Evolutionary conservation across 1,284 basidiomycete species (phyloP), one percentile per base, ranked within the genome.

Genomic region (Ustilago tritici): DNA sequence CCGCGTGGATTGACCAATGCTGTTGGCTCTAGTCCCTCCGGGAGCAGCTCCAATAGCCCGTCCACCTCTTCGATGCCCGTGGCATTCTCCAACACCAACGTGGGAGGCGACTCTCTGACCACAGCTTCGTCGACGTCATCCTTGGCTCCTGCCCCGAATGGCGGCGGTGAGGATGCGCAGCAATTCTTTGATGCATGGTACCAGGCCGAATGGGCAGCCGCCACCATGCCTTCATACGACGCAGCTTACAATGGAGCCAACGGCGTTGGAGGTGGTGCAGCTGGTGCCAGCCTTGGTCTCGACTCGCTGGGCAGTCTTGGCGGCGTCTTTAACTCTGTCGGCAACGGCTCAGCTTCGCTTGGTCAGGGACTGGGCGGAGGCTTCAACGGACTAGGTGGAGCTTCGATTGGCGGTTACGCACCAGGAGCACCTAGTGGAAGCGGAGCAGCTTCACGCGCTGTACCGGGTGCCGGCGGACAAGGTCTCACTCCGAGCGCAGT

Each of bases 121-220:
- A 60, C 72, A 3, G 68, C 63, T 7, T 71, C 77, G 10, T 62
- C 77, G 31, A 79, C 67, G 38, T 63, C 77, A 1, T 32, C 62
- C 23, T 35, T 59, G 12, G 63, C 64, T 1, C 32, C 67, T 46
- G 60, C 54, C 35, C 35, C 59, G 15, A 72, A 75, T 36, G 64
- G 70, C 11, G 70, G 66, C 9, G 68, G 70, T 14, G 74, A 79
- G 19, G 74, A 79, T 40, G 78, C 78, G n/a, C 78, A 79, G 56
- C 65, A 73, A 17, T 68, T 79, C 61, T 79, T 79, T 32, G 78
- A 79, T 19, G 63, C 69, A 9, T 79, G 78, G 78, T 77, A 79
- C 47, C 69, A 72, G 34, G 78, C 78, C 47, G 78, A 79, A n/a
- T 76, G 76, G 67, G 78, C 78, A 46, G 60, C 74, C 9, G 74